Conservation (phyloP, 106 monocot genomes). For the Dioscorea zingiberensis region DNA sequence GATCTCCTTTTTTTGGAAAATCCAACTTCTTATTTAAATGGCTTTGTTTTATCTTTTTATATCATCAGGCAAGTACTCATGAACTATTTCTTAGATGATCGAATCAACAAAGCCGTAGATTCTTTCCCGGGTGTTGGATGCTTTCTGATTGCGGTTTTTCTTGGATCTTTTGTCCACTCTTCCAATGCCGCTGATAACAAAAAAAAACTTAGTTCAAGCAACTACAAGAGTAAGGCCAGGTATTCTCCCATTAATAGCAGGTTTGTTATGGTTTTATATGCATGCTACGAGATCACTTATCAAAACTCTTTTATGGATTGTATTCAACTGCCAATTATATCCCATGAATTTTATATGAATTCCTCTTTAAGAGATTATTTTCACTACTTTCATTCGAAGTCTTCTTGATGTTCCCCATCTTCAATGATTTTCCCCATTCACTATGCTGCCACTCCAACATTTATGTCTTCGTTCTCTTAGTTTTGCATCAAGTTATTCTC, state of each 20-base stretch:
- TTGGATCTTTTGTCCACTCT: slow-evolving; percentile 85
- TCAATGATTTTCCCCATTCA: background rate
- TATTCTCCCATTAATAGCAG: background rate
- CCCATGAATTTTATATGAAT: no score
- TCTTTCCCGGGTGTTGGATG: slow-evolving; percentile 91
- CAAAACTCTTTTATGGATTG: background rate
- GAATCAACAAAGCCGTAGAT: slow-evolving; percentile 88
- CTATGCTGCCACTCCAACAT: no score
- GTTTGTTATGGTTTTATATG: background rate
- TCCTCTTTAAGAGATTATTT: no score
- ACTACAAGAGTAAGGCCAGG: slow-evolving; percentile 16
- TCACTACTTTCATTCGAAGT: no score
- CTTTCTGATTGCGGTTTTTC: slow-evolving; percentile 80
- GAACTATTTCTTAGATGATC: slow-evolving; percentile 90
- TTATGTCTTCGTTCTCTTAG: no score
- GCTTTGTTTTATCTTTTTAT: background rate
- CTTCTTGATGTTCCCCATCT: background rate
- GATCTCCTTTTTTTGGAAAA: no score
- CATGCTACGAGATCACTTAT: no score
- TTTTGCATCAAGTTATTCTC: no score
- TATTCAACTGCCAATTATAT: no score
- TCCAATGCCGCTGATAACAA: slow-evolving; percentile 80
- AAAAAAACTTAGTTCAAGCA: background rate
- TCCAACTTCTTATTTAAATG: no score
- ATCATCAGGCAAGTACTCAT: slow-evolving; percentile 74